These are phyloP conservation scores for Paramecium sonneborni DNA, from an alignment of 73 alveolate genomes.

Conservation along the genomic window DNA sequence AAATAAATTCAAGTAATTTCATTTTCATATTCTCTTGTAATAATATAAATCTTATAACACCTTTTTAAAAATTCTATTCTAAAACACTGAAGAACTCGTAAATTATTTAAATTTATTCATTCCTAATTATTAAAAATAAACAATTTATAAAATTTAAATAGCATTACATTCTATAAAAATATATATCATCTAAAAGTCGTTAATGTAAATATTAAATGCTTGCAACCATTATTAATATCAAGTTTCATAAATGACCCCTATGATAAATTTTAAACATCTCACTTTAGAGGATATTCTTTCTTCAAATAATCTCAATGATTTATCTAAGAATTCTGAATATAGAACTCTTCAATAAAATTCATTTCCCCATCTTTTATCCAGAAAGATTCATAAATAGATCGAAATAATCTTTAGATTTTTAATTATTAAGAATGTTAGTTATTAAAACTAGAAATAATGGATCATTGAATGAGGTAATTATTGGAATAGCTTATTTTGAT, in stretches of 20 bases:
- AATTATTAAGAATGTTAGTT: neutral
- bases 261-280: neutral
- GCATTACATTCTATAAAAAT: neutral
- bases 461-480: neutral
- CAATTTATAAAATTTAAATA: neutral
- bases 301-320: neutral
- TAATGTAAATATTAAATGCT: neutral
- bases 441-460: neutral
- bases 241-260: neutral
- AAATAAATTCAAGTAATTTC: neutral
- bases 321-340: neutral
- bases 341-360: neutral
- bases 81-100: too few relatives aligned
- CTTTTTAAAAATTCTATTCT: too few relatives aligned
- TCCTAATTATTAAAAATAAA: neutral
- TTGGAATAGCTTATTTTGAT: constrained; percentile 3
- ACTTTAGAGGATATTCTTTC: neutral
- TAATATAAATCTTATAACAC: too few relatives aligned
- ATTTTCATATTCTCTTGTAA: too few relatives aligned
- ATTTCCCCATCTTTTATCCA: neutral
- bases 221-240: neutral
- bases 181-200: neutral
- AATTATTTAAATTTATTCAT: neutral
- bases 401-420: neutral
- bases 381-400: neutral